These are phyloP conservation scores for Talaromyces sp. DNA, from an alignment of 2,329 filamentous ascomycete species.

Conservation along the genomic window DNA sequence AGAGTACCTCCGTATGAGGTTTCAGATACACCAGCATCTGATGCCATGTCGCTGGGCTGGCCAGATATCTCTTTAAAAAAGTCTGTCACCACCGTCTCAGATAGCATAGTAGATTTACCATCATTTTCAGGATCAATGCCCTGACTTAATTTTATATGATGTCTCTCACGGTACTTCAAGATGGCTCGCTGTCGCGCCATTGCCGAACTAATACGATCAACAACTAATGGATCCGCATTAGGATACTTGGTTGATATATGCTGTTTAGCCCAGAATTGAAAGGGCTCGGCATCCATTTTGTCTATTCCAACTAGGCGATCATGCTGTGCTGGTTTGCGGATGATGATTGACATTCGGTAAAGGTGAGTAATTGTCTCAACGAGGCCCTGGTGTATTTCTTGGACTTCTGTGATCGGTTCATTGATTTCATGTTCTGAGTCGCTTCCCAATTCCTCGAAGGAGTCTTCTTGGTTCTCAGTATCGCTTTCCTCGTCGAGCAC, in stretches of 20 bases:
- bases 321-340: slow-evolving; percentile 41
- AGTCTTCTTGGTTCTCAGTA: neutral
- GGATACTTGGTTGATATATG: slow-evolving; percentile 37
- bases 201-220: slow-evolving; percentile 33
- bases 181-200: slow-evolving; percentile 41
- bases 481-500: neutral
- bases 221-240: slow-evolving; percentile 11
- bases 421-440: neutral
- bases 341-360: slow-evolving; percentile 41
- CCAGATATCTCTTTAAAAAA: neutral
- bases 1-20: slow-evolving; percentile 4
- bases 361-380: slow-evolving; percentile 36
- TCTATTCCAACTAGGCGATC: slow-evolving; percentile 27
- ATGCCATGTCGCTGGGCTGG: neutral
- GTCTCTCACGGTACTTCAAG: slow-evolving; percentile 42
- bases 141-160: slow-evolving; percentile 35
- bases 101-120: neutral
- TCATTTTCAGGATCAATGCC: slow-evolving; percentile 22
- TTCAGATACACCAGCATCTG: slow-evolving; percentile 1
- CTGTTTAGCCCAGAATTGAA: slow-evolving; percentile 11
- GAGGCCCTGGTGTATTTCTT: slow-evolving; percentile 20
- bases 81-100: neutral
- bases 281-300: slow-evolving; percentile 1
- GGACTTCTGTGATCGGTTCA: slow-evolving; percentile 7
- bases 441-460: neutral